Conservation (phyloP, 352 stramenopile genomes). For the Phytophthora brassicae region DNA sequence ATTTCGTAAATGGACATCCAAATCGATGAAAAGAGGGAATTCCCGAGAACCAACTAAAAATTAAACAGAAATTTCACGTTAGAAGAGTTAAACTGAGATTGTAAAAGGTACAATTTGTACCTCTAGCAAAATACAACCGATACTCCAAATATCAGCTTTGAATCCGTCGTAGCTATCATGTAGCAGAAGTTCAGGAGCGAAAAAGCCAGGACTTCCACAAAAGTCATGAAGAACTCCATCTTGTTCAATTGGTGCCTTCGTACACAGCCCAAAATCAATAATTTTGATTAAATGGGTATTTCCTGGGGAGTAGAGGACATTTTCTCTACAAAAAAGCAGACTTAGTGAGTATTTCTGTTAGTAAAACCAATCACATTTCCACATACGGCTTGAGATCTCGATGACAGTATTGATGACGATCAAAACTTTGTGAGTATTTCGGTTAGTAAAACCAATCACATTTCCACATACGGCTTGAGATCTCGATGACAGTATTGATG, state of each 20-base stretch:
- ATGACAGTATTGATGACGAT: conserved; percentile 74
- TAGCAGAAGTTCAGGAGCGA: conserved; percentile 81
- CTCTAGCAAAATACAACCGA: conserved; percentile 86
- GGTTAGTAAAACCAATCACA: no score
- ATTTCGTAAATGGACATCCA: conserved; percentile 88
- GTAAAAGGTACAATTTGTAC: conserved; percentile 20
- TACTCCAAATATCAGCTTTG: conserved; percentile 84
- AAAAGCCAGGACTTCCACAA: conserved; percentile 83
- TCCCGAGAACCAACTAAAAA: conserved; percentile 69
- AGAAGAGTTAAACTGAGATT: not conserved
- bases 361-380: no score
- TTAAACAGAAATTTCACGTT: not conserved
- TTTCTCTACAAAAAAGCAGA: conserved; percentile 44
- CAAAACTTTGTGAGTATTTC: no score
- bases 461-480: conserved; percentile 71
- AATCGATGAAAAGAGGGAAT: conserved; percentile 73
- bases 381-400: conserved; percentile 60
- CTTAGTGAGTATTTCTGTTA: not conserved
- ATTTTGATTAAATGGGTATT: conserved; percentile 56
- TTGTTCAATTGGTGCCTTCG: conserved; percentile 37
- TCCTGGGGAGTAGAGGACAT: conserved; percentile 61
- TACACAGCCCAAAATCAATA: conserved; percentile 83
- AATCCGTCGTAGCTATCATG: conserved; percentile 64
- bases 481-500: conserved; percentile 81
- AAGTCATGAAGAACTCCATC: conserved; percentile 63